These are phyloP conservation scores for Striga asiatica DNA, from an alignment of 257 asterid species.

Conservation along the genomic window DNA sequence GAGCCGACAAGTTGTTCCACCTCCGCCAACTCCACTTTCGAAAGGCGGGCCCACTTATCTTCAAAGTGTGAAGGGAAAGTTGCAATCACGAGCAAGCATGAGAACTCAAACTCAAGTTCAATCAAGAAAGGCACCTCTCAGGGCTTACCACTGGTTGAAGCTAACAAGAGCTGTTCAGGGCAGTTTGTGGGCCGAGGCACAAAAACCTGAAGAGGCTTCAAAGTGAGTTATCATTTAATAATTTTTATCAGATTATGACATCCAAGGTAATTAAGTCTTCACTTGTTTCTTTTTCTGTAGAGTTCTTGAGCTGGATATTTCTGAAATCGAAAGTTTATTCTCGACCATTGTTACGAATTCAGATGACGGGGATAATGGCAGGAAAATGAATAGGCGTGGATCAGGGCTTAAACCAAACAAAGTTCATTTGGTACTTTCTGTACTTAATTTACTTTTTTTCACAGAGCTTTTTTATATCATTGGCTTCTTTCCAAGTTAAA, in stretches of 20 bases:
- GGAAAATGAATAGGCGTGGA: conserved; percentile 31
- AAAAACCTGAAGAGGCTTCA: conserved; percentile 64
- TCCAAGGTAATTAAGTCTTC: conserved; percentile 11
- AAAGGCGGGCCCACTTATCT: conserved; percentile 20
- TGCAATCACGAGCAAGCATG: conserved; percentile 22
- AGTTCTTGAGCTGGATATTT: conserved; percentile 74
- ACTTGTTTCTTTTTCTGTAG: conserved; percentile 28
- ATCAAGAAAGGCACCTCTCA: conserved; percentile 41
- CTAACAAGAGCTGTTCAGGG: conserved; percentile 68
- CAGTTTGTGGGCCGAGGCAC: conserved; percentile 83
- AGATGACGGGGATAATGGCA: conserved; percentile 26
- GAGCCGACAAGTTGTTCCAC: conserved; percentile 32
- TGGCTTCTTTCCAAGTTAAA: not conserved
- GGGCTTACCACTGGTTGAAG: conserved; percentile 89
- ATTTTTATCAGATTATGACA: conserved; percentile 4
- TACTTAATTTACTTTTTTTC: not conserved
- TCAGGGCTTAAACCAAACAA: conserved; percentile 50
- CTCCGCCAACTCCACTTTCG: conserved; percentile 55
- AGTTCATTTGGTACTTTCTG: conserved; percentile 63
- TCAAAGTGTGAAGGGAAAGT: conserved; percentile 33
- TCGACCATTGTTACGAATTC: conserved; percentile 42
- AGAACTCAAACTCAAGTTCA: conserved; percentile 29
- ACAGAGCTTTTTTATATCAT: not conserved
- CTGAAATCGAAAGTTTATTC: conserved; percentile 84
- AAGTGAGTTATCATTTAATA: conserved; percentile 31